Percentiles rank a stretch among this genome's conserved stretches.
These are phyloP conservation scores for Saccharomyces hybrid DNA, from an alignment of 1,139 yeast genomes.

Conservation along the genomic window DNA sequence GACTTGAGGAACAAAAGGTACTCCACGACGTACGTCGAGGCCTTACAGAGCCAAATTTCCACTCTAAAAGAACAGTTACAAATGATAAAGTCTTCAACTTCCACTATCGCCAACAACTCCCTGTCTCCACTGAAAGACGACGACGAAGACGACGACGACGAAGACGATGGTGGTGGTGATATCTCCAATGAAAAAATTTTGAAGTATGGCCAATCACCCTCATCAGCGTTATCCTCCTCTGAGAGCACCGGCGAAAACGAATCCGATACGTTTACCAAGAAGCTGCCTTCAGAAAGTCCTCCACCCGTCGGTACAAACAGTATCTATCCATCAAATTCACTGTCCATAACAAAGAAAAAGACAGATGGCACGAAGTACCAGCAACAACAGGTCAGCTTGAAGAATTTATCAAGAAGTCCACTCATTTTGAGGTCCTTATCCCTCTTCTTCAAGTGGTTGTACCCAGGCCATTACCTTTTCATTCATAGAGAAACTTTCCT, in stretches of 20 bases:
- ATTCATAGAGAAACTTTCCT: slow-evolving; percentile 55
- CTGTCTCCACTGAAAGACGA: not conserved
- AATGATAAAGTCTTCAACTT: not conserved
- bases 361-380: slow-evolving; percentile 6
- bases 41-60: slow-evolving; percentile 20
- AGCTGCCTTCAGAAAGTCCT: slow-evolving; percentile 1
- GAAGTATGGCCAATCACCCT: slow-evolving; percentile 2
- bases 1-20: slow-evolving; percentile 46
- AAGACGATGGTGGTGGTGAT: not conserved
- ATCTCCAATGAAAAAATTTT: not conserved
- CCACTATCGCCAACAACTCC: not conserved
- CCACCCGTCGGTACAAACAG: slow-evolving; percentile 12
- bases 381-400: slow-evolving; percentile 38
- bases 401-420: slow-evolving; percentile 41
- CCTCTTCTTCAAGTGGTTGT: slow-evolving; percentile 55
- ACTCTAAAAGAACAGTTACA: not conserved
- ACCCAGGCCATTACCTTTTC: slow-evolving; percentile 54
- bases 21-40: slow-evolving; percentile 39
- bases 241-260: not conserved
- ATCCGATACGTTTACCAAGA: slow-evolving; percentile 2
- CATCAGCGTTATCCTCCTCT: not conserved
- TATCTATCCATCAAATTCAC: slow-evolving; percentile 25
- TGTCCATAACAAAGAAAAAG: slow-evolving; percentile 15
- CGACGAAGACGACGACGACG: too few relatives aligned
- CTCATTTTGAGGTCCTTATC: slow-evolving; percentile 37